Evolutionary conservation across 208 protist species (phyloP), one percentile per base, ranked within the genome.

Genomic region (Angomonas ambiguus): DNA sequence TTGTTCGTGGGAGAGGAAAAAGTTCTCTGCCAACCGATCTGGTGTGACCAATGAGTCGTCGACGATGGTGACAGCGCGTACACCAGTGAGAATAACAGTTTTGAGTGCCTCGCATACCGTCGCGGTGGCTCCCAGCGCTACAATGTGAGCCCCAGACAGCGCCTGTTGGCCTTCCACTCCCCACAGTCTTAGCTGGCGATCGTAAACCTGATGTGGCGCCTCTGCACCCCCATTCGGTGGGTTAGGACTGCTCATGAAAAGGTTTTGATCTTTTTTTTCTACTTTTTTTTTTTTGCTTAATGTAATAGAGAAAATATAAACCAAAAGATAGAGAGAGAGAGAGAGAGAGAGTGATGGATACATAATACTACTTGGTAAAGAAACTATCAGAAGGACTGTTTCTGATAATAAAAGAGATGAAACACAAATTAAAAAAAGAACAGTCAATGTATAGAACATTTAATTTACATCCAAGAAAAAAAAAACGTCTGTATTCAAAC

Each of bases 161-260:
- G 77, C 68, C 0, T 51, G 32, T 82, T 99, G 98, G 22, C 96
- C 98, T 24, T 94, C 87, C 34, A 77, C 69, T 10, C 94, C 97
- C 97, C 98, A 99, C 27, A 99, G 77, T 0, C 93, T 84, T 28
- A 98, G 58, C 73, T 97, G 94, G 22, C 96, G 78, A 69, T 98
- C 96, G 63, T 97, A 98, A 68, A 88, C 25, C 60, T 56, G 35
- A 79, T 74, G 51, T 76, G 57, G 33, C 62, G 62, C 10, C 63
- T 70, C 16, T 74, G 73, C 16, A 71, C 57, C 18, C 70, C 11
- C 2, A 41, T 41, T 41, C 5, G 35, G n/a, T n/a, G n/a, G n/a
- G n/a, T n/a, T n/a, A n/a, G n/a, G n/a, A n/a, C n/a, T n/a, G n/a
- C n/a, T n/a, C n/a, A n/a, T n/a, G n/a, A n/a, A n/a, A n/a, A n/a